Percentiles rank a stretch among this genome's conserved stretches.
These are phyloP conservation scores for Afroboletus lepidellus DNA, from an alignment of 1,284 basidiomycete species.

Conservation along the genomic window DNA sequence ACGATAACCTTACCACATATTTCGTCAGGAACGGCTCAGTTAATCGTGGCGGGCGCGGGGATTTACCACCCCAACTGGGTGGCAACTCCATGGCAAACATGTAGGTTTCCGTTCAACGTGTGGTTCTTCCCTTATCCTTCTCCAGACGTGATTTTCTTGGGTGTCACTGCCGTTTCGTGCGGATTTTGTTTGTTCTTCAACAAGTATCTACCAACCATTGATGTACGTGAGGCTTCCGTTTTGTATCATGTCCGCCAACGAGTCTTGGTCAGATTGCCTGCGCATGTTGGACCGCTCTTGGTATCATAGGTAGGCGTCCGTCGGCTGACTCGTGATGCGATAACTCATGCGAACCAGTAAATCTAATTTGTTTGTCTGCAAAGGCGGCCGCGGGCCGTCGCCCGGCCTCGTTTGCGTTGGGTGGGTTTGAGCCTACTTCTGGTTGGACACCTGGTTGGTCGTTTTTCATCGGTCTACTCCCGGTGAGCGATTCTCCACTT, in stretches of 20 bases:
- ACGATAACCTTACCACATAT: slow-evolving; percentile 1
- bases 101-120: slow-evolving; percentile 28
- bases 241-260: background rate
- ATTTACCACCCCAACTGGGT: slow-evolving; percentile 53
- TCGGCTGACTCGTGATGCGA: background rate
- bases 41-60: slow-evolving; percentile 48
- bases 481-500: slow-evolving; percentile 36
- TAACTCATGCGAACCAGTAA: slow-evolving; percentile 36
- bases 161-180: slow-evolving; percentile 41
- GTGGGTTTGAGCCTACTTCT: slow-evolving; percentile 49
- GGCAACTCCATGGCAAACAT: slow-evolving; percentile 50
- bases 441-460: slow-evolving; percentile 60
- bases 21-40: slow-evolving; percentile 46
- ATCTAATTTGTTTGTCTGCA: slow-evolving; percentile 45
- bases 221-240: slow-evolving; percentile 35
- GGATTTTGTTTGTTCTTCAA: slow-evolving; percentile 51
- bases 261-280: slow-evolving; percentile 40
- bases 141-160: slow-evolving; percentile 52
- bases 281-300: slow-evolving; percentile 53
- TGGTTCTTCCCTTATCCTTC: background rate
- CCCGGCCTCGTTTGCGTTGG: slow-evolving; percentile 46
- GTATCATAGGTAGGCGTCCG: slow-evolving; percentile 42
- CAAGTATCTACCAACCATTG: slow-evolving; percentile 45
- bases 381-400: slow-evolving; percentile 50
- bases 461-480: slow-evolving; percentile 55